A percentile compares a stretch with the other conserved stretches of the same genome.
These are phyloP conservation scores for Nicotiana obtusifolia DNA, from an alignment of 257 asterid genomes.

Conservation along the genomic window DNA sequence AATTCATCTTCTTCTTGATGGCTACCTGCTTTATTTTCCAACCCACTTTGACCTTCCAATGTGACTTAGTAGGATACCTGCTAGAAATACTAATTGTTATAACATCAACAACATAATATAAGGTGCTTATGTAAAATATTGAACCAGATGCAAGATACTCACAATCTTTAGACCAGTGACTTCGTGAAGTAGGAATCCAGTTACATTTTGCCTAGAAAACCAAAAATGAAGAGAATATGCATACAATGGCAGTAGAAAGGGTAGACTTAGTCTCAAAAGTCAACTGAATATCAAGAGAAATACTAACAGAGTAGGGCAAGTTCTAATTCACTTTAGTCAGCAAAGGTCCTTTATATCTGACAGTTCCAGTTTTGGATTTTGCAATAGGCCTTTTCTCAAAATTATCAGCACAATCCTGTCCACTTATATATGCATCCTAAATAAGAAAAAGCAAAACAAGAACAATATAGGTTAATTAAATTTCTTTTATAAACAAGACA, in stretches of 20 bases:
- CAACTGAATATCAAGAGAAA: not conserved
- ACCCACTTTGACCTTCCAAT: too few species aligned
- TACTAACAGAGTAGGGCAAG: constrained; percentile 28
- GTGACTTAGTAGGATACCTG: too few species aligned
- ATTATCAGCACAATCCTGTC: constrained; percentile 13
- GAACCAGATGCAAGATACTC: too few species aligned
- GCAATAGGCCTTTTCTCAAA: constrained; percentile 3
- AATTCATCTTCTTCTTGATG: too few species aligned
- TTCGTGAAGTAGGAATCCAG: constrained; percentile 19
- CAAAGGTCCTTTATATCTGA: constrained; percentile 27
- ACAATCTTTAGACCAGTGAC: too few species aligned
- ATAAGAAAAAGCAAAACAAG: not conserved
- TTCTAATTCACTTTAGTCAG: constrained; percentile 26
- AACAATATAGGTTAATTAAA: too few species aligned
- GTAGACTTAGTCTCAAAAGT: not conserved
- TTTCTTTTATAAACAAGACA: too few species aligned
- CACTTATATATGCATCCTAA: constrained; percentile 50
- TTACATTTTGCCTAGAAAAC: constrained; percentile 25
- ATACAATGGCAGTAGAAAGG: not conserved
- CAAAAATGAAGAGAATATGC: not conserved
- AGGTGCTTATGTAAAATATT: too few species aligned
- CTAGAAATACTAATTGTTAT: too few species aligned
- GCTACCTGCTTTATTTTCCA: too few species aligned
- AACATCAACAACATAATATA: too few species aligned
- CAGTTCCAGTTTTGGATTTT: constrained; percentile 1